Base-by-base conservation (phyloP, 2,329 filamentous ascomycete genomes). In the Coleophoma eucalyptorum region DNA sequence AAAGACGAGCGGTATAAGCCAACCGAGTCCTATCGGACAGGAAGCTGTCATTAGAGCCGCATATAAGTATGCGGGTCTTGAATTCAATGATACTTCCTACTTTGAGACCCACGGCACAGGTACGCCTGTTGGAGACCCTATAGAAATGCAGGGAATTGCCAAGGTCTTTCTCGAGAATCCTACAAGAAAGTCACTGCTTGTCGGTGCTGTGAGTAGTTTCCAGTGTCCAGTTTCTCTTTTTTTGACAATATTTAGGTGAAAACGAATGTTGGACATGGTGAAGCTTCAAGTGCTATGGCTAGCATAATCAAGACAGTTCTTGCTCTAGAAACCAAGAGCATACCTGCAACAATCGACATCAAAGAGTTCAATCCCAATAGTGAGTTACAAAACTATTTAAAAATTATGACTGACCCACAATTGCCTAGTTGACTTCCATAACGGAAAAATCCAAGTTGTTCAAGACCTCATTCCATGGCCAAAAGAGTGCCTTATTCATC, bases 1-100 rank as follows among this genome's bases (percentile, higher is more conserved):
- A 2, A 67, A 72, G 18, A 83, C 80, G 0, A 69, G 59, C n/a
- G 79, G 79, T 0, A 76, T 83, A 52, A 82, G 78, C 0, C 70
- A 78, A 62, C 80, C 80, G 0, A 80, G 67, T 44, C 61, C 65
- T 1, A 49, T 57, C 3, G 71, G 73, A 1, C 78, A 80, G 33
- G 53, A 33, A 5, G 43, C 13, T 18, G 38, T 44, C 19, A 55
- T 55, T n/a, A 18, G 40, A 33, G 37, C 7, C 10, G 38, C 49
- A n/a, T 55, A 53, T 31, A 15, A 33, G 3, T n/a, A 16, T 13
- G 53, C 47, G 8, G 50, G 53, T 38, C 32, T 55, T 12, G 31
- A 40, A 16, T 38, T 43, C 3, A 34, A 15, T 18, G 11, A 43
- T 12, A 53, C 51, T 4, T 16, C 21, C 3, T 53, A 50, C 10